phyloP scores from a whole-genome alignment of 2,329 filamentous ascomycete genomes.

The Corynespora cassiicola region DNA sequence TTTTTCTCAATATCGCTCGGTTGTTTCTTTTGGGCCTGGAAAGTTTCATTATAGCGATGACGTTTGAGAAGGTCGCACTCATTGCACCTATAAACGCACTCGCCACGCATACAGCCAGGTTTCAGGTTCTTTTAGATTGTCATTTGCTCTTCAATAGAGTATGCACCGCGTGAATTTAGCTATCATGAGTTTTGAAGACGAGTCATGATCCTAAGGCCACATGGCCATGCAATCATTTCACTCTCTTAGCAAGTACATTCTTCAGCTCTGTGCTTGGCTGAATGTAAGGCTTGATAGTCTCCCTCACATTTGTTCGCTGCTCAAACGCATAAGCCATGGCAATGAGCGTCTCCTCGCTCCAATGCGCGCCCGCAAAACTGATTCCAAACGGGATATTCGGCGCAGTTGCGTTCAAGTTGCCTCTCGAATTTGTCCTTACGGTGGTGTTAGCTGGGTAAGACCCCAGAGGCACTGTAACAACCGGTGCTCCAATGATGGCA shows the following conservation, averaged over 20 bases:
- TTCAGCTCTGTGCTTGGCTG: constrained; percentile 56
- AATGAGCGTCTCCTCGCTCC: constrained; percentile 67
- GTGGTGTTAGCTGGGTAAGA: constrained; percentile 58
- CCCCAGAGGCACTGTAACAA: constrained; percentile 69
- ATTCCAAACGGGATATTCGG: constrained; percentile 68
- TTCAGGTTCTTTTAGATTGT: too few species aligned
- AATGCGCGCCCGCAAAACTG: constrained; percentile 66
- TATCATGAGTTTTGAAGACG: too few species aligned
- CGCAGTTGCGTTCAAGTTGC: constrained; percentile 59
- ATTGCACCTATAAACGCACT: too few species aligned
- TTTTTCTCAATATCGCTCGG: too few species aligned
- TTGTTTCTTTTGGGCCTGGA: too few species aligned
- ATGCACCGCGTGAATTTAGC: too few species aligned
- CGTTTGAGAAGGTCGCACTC: too few species aligned
- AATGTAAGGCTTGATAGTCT: constrained; percentile 57
- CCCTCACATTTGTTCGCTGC: constrained; percentile 61
- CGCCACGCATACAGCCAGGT: too few species aligned
- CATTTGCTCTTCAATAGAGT: too few species aligned
- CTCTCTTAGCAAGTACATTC: constrained; percentile 52
- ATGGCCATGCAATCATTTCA: too few species aligned
- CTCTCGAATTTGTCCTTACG: constrained; percentile 53
- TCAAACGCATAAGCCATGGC: constrained; percentile 74
- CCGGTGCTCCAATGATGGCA: constrained; percentile 64
- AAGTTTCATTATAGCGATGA: too few species aligned
- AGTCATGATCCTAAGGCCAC: too few species aligned